Evolutionary conservation across 192 early-diverging fungal genomes (phyloP).

Genomic region (Pilobolus umbonatus): DNA sequence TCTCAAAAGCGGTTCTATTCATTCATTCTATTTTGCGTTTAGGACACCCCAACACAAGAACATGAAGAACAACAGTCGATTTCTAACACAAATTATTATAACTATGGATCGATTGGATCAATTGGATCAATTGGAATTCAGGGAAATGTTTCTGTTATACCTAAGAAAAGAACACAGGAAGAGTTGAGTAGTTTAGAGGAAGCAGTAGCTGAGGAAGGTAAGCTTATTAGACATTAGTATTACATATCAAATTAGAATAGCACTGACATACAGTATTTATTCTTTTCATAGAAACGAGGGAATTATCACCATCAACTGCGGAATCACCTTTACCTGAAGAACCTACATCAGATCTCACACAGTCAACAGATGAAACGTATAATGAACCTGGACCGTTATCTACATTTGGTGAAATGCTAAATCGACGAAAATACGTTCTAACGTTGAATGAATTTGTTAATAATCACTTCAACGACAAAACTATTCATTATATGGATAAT

Average conservation of each 20-base stretch:
- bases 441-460: constrained; percentile 6
- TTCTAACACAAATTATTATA: constrained; percentile 1
- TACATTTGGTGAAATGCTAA: constrained; percentile 1
- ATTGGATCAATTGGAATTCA: constrained; percentile 7
- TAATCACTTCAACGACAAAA: neutral
- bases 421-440: constrained; percentile 4
- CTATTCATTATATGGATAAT: constrained; percentile 11
- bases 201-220: constrained; percentile 7
- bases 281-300: constrained; percentile 8
- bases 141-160: constrained; percentile 1
- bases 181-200: constrained; percentile 2
- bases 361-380: neutral
- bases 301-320: constrained; percentile 6
- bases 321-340: neutral
- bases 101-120: constrained; percentile 6
- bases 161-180: constrained; percentile 2
- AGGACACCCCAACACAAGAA: neutral
- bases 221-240: constrained; percentile 9
- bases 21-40: constrained; percentile 2
- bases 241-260: constrained; percentile 7
- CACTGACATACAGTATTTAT: constrained; percentile 4
- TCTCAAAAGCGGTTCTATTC: constrained; percentile 1
- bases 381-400: constrained; percentile 3
- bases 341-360: constrained; percentile 3
- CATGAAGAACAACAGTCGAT: neutral